Percentiles rank a stretch among this genome's conserved stretches.
Evolutionary conservation across 2,329 filamentous ascomycete species (phyloP).

Genomic region (Trichoderma simmonsii): DNA sequence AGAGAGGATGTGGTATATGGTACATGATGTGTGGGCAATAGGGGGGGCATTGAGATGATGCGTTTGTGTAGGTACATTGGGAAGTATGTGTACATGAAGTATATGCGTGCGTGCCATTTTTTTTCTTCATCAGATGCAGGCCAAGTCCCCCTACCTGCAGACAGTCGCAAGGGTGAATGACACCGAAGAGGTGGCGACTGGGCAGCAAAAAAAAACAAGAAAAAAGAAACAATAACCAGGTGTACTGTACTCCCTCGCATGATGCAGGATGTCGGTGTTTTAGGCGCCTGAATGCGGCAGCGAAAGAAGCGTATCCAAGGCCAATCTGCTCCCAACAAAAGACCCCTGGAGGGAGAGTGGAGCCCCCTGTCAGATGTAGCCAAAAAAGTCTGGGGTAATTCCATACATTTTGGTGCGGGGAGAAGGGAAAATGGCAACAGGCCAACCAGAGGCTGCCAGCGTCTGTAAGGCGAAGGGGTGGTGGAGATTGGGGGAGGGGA

Average conservation of each 20-base stretch:
- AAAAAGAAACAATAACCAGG: not conserved
- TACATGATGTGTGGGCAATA: not conserved
- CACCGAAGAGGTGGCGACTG: not conserved
- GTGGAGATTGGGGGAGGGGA: not conserved
- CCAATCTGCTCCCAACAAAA: slow-evolving; percentile 12
- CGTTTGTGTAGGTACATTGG: not conserved
- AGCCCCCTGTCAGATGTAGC: slow-evolving; percentile 9
- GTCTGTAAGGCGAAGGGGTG: not conserved
- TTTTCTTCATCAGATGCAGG: not conserved
- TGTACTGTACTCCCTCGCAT: not conserved
- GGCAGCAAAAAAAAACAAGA: not conserved
- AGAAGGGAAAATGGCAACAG: not conserved
- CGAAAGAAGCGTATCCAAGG: not conserved
- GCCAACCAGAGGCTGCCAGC: slow-evolving; percentile 9
- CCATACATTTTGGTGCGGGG: slow-evolving; percentile 3
- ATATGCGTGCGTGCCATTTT: not conserved
- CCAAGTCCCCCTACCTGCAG: not conserved
- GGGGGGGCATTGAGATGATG: not conserved
- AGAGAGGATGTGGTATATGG: not conserved
- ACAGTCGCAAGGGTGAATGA: not conserved
- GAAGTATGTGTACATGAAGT: not conserved
- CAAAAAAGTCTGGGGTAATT: slow-evolving; percentile 14
- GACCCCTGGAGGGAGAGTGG: slow-evolving; percentile 3
- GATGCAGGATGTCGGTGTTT: not conserved
- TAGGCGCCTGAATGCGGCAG: not conserved